phyloP scores from a whole-genome alignment of 345 rosid genomes.

The Citrus reticulata region DNA sequence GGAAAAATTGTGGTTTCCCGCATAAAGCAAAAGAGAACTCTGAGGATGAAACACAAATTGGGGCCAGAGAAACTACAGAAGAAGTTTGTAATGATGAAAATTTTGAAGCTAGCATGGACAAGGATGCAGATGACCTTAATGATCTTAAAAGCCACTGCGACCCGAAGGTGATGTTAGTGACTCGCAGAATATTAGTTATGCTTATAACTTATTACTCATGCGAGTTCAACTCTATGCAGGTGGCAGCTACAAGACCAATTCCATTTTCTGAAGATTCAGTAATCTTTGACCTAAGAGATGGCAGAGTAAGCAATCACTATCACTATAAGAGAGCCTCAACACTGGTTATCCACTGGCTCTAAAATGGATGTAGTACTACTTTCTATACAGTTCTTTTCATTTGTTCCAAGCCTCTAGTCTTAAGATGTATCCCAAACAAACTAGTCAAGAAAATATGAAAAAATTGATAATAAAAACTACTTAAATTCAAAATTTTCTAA shows the following conservation, averaged over 20 bases:
- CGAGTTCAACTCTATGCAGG: slow-evolving; percentile 34
- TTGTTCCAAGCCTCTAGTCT: no score
- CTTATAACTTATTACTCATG: slow-evolving; percentile 2
- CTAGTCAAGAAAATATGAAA: no score
- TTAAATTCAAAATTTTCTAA: slow-evolving; percentile 9
- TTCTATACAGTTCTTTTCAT: no score
- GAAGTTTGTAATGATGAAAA: slow-evolving; percentile 34
- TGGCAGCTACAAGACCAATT: slow-evolving; percentile 56
- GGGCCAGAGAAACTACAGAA: background rate
- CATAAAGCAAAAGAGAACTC: slow-evolving; percentile 1
- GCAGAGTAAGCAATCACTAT: slow-evolving; percentile 53
- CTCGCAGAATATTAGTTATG: background rate
- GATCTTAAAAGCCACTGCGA: slow-evolving; percentile 28
- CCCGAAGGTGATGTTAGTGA: slow-evolving; percentile 30
- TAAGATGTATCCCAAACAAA: no score
- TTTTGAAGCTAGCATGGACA: slow-evolving; percentile 23
- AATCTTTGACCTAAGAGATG: slow-evolving; percentile 60
- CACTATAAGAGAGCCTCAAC: background rate
- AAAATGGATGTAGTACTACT: no score
- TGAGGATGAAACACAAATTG: slow-evolving; percentile 18
- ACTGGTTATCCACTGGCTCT: background rate
- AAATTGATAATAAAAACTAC: no score
- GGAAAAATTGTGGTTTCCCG: slow-evolving; percentile 55
- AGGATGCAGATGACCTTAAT: slow-evolving; percentile 22
- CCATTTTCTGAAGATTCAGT: slow-evolving; percentile 53